phyloP scores from a whole-genome alignment of 1,284 basidiomycete species.

The Lentinula novae-zelandiae region DNA sequence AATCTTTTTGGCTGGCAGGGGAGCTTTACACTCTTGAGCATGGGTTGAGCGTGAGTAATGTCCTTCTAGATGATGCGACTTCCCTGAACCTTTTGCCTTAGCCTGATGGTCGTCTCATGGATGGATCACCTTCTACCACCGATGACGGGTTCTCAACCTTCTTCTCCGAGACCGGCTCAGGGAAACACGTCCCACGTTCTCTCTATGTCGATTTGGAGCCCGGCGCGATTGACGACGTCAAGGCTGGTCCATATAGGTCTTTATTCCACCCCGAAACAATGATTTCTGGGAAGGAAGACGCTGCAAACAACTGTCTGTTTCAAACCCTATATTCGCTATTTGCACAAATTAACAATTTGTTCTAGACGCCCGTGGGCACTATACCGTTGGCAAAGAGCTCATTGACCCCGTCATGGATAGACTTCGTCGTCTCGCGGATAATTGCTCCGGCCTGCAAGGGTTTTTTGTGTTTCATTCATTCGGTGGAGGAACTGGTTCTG shows the following conservation, averaged over 20 bases:
- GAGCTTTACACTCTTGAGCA: conserved; percentile 99
- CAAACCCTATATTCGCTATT: conserved; percentile 11
- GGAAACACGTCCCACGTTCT: conserved; percentile 97
- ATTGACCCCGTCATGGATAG: conserved; percentile 94
- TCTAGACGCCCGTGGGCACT: conserved; percentile 95
- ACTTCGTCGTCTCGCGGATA: conserved; percentile 94
- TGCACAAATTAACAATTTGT: conserved; percentile 2
- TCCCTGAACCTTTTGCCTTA: conserved; percentile 28
- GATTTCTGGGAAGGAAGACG: conserved; percentile 99
- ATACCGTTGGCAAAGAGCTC: conserved; percentile 96
- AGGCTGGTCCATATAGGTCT: conserved; percentile 89
- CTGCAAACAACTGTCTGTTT: conserved; percentile 93
- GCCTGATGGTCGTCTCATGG: conserved; percentile 76
- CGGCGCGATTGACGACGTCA: conserved; percentile 95
- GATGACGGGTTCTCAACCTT: conserved; percentile 97
- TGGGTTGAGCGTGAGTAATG: conserved; percentile 78
- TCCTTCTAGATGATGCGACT: conserved; percentile 4
- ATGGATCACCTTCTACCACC: conserved; percentile 68
- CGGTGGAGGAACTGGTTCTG: conserved; percentile 98
- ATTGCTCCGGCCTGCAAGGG: conserved; percentile 97
- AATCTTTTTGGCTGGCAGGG: conserved; percentile 51
- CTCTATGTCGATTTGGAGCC: conserved; percentile 98
- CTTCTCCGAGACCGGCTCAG: conserved; percentile 88
- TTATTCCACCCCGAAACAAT: conserved; percentile 99
- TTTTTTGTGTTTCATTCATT: conserved; percentile 99